Conservation (phyloP, 768 basidiomycete species). For the Psilocybe cyanescens region DNA sequence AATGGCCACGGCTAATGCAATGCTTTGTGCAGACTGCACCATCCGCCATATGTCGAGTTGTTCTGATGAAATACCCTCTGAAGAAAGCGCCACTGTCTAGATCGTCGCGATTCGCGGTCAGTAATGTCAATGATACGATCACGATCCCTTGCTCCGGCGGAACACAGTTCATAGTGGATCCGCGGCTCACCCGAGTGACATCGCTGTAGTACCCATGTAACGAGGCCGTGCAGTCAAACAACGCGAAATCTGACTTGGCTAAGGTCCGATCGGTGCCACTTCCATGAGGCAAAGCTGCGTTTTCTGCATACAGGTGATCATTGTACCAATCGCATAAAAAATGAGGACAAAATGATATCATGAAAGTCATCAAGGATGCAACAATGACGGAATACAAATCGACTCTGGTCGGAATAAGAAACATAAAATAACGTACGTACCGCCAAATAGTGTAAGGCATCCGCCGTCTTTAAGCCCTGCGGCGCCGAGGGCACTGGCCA, state of each 20-base stretch:
- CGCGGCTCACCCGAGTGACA: constrained; percentile 66
- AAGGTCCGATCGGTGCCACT: constrained; percentile 70
- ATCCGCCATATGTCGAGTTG: constrained; percentile 65
- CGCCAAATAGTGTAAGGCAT: constrained; percentile 78
- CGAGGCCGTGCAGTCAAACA: constrained; percentile 76
- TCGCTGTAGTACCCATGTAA: constrained; percentile 81
- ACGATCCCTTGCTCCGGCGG: not conserved
- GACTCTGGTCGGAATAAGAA: constrained; percentile 1
- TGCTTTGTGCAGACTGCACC: constrained; percentile 66
- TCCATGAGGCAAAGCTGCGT: constrained; percentile 88
- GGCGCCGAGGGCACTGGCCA: constrained; percentile 54
- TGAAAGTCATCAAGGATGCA: not conserved
- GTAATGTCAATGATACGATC: not conserved
- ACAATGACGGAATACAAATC: not conserved
- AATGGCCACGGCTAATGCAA: constrained; percentile 50
- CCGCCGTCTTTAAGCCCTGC: constrained; percentile 64
- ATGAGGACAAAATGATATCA: not conserved
- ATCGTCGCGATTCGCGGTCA: not conserved
- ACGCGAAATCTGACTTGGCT: constrained; percentile 59
- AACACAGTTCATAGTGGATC: not conserved
- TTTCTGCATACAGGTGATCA: constrained; percentile 48
- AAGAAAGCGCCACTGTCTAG: constrained; percentile 68
- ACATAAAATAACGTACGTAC: constrained; percentile 40
- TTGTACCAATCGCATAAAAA: not conserved
- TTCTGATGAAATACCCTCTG: constrained; percentile 53